Percentiles rank a stretch among this genome's conserved stretches.
These are phyloP conservation scores for Phalaenopsis aphrodite DNA, from an alignment of 106 monocot genomes.

Conservation along the genomic window DNA sequence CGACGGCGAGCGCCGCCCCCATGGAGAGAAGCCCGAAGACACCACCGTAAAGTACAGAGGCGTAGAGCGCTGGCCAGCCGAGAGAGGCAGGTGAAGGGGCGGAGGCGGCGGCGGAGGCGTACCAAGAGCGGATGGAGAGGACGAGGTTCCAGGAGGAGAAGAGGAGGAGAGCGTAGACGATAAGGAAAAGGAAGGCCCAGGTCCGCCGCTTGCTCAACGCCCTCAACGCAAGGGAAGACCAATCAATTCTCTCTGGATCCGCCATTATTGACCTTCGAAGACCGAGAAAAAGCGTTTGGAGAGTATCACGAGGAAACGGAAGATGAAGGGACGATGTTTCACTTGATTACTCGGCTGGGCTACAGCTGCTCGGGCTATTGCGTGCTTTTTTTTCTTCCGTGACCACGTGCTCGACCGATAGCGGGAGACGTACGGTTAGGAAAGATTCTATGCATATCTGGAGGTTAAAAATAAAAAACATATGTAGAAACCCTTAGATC, in stretches of 20 bases:
- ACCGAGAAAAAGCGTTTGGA: not conserved
- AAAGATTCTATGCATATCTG: too few species aligned
- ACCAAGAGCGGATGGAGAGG: slow-evolving; percentile 72
- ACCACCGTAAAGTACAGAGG: slow-evolving; percentile 56
- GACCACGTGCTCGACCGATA: too few species aligned
- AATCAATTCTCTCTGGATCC: slow-evolving; percentile 4
- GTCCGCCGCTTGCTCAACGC: slow-evolving; percentile 55
- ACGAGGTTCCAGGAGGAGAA: slow-evolving; percentile 70
- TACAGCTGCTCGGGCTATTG: not conserved
- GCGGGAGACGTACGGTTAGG: too few species aligned
- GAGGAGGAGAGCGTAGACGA: slow-evolving; percentile 70
- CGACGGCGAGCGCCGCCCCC: slow-evolving; percentile 64
- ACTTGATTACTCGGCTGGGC: not conserved
- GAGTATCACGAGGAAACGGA: not conserved
- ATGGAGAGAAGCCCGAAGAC: slow-evolving; percentile 68
- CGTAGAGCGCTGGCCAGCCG: slow-evolving; percentile 40
- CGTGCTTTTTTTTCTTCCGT: not conserved
- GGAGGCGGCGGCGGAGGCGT: slow-evolving; percentile 22
- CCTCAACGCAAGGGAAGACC: slow-evolving; percentile 8
- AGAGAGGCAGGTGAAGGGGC: not conserved
- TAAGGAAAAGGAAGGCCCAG: slow-evolving; percentile 74
- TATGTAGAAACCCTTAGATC: too few species aligned
- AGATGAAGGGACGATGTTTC: not conserved
- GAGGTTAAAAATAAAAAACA: too few species aligned
- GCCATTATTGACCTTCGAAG: slow-evolving; percentile 6